phyloP scores from a whole-genome alignment of 495 filamentous ascomycete species.

The Aspergillus diversus region DNA sequence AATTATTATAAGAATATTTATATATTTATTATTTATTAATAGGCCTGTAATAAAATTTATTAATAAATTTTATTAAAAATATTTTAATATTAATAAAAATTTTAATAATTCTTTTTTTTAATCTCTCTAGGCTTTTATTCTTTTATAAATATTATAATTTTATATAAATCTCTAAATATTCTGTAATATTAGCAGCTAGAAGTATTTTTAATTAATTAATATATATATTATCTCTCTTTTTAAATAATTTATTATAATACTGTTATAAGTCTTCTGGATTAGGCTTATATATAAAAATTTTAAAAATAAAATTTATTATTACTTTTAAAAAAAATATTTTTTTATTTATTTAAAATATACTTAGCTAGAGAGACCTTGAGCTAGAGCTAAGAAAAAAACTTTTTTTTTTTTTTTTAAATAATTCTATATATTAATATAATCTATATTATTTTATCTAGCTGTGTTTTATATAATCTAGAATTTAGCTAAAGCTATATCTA shows the following conservation, averaged over 20 bases:
- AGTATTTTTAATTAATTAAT: background rate
- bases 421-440: no score
- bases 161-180: background rate
- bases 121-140: background rate
- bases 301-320: no score
- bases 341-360: no score
- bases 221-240: background rate
- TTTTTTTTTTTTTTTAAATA: background rate
- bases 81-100: background rate
- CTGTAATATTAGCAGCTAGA: background rate
- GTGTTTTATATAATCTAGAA: no score
- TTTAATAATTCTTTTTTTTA: background rate
- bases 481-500: no score
- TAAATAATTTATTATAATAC: background rate
- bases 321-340: no score
- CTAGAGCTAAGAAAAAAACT: no score
- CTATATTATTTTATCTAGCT: no score
- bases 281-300: no score
- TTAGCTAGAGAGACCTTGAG: no score
- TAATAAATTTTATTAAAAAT: background rate
- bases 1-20: background rate
- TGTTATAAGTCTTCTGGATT: background rate
- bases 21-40: background rate
- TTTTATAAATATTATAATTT: background rate
- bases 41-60: background rate